A percentile compares a stretch with the other conserved stretches of the same genome.
Evolutionary conservation across 2,329 filamentous ascomycete species (phyloP).

Genomic region (Xylariomycetidae sp.): DNA sequence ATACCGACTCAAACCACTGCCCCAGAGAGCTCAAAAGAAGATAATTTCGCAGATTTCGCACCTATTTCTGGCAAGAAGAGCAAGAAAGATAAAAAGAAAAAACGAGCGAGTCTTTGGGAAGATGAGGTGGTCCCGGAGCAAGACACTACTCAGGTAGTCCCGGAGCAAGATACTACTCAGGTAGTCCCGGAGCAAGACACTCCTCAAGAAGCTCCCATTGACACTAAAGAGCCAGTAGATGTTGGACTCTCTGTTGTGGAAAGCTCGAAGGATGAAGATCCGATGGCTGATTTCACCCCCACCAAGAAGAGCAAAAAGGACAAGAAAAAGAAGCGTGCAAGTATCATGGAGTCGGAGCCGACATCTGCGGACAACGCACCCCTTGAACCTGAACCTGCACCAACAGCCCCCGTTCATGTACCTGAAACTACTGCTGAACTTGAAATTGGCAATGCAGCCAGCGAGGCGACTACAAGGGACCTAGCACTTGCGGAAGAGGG

Average conservation of each 20-base stretch:
- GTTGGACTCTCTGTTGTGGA: background rate
- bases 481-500: constrained; percentile 3
- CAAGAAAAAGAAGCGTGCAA: constrained; percentile 12
- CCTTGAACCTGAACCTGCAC: constrained; percentile 11
- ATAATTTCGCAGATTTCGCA: constrained; percentile 11
- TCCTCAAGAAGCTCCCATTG: background rate
- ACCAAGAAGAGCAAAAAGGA: background rate
- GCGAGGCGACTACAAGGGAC: constrained; percentile 3
- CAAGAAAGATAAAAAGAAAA: constrained; percentile 32
- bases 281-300: background rate
- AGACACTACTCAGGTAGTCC: background rate
- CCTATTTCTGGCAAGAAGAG: constrained; percentile 25
- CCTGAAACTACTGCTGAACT: too few relatives aligned
- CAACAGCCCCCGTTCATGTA: too few relatives aligned
- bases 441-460: too few relatives aligned
- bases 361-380: too few relatives aligned
- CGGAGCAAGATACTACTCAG: too few relatives aligned
- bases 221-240: background rate
- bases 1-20: too few relatives aligned
- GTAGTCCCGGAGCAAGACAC: too few relatives aligned
- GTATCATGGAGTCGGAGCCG: too few relatives aligned
- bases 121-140: constrained; percentile 4
- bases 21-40: too few relatives aligned
- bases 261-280: background rate
- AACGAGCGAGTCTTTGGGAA: constrained; percentile 8